Base-by-base conservation (phyloP, 305 asterid genomes). In the Lippia alba region DNA sequence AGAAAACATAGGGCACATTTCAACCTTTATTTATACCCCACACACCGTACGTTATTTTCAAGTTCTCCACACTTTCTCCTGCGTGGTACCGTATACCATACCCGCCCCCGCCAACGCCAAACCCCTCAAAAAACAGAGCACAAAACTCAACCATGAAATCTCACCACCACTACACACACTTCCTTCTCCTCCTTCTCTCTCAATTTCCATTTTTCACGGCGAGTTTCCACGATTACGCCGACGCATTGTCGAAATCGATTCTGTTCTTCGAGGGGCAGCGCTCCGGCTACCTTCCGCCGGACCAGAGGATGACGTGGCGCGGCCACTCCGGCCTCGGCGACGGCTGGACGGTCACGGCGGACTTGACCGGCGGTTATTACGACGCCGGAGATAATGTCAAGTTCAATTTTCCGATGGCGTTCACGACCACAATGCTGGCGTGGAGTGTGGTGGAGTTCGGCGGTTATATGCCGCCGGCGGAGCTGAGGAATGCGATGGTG, bases 321-420 rank as follows among this genome's bases (percentile, higher is more conserved):
- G 94, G 85, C 3, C 78, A 86, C 78, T 94, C 99, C 0, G 97
- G 97, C 11, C 80, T 94, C 4, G 85, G 96, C 17, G 96, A 94
- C 75, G 97, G 99, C 4, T 86, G 84, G 87, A 66, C 61, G 67
- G 88, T 64, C 32, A 45, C 76, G 24, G 54, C 74, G 11, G 96
- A 94, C 78, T 66, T 94, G 60, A 88, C 96, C 57, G 99, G 97
- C 4, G 97, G 99, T 0, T 94, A 94, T 54, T 91, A 91, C 65
- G 99, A 94, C 74, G 97, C 99, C 67, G 99, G 99, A 1, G 99
- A 94, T 51, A 94, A 94, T 65, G 84, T 94, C 3, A 94, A 94
- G 85, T 94, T 91, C 66, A 81, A 82, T 67, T 94, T 94, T 34
- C 99, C 99, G 48, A 94, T 94, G 99, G 96, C 99, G 4, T 94